Evolutionary conservation across 345 rosid species (phyloP).

Genomic region (Sonneratia alba): DNA sequence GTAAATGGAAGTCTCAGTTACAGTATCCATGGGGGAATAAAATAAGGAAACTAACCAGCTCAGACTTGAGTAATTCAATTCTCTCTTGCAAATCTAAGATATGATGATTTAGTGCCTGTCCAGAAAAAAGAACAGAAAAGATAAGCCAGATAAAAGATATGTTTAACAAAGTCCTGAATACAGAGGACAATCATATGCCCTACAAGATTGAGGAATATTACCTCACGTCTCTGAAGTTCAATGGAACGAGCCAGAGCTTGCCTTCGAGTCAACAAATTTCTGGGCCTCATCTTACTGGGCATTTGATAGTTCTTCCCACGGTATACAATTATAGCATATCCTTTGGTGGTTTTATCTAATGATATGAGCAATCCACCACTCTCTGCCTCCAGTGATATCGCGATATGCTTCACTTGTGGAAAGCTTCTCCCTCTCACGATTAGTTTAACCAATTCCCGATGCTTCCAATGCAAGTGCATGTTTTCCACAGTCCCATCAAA

Average conservation of each 20-base stretch:
- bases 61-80: slow-evolving; percentile 47
- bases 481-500: slow-evolving; percentile 82
- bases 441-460: slow-evolving; percentile 76
- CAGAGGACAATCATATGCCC: background rate
- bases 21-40: background rate
- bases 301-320: slow-evolving; percentile 78
- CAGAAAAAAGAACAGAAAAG: slow-evolving; percentile 12
- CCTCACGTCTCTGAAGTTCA: slow-evolving; percentile 92
- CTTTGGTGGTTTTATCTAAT: slow-evolving; percentile 67
- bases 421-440: slow-evolving; percentile 49
- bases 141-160: background rate
- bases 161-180: background rate
- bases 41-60: slow-evolving; percentile 27
- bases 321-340: slow-evolving; percentile 63
- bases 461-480: slow-evolving; percentile 94
- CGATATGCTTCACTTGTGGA: slow-evolving; percentile 71
- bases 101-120: slow-evolving; percentile 76
- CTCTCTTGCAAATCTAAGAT: slow-evolving; percentile 49
- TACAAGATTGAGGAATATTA: slow-evolving; percentile 14
- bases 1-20: background rate
- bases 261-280: slow-evolving; percentile 58
- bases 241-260: slow-evolving; percentile 78
- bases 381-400: slow-evolving; percentile 78
- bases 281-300: slow-evolving; percentile 53
- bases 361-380: slow-evolving; percentile 87